Percentiles rank a stretch among this genome's conserved stretches.
These are phyloP conservation scores for Phytopythium boreale DNA, from an alignment of 352 stramenopile genomes.

Conservation along the genomic window DNA sequence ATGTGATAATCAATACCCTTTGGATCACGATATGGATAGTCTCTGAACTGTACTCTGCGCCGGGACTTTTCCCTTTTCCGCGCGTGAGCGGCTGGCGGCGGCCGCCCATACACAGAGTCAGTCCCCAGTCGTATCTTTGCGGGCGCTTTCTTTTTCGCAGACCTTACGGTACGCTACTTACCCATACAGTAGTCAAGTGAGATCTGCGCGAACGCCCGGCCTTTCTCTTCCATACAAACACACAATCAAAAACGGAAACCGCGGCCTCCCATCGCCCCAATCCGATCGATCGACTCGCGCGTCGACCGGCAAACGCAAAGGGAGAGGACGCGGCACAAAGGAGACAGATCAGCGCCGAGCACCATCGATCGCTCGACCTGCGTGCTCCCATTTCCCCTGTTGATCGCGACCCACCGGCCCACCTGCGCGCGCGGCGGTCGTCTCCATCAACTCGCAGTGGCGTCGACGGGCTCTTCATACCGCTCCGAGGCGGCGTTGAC, in stretches of 20 bases:
- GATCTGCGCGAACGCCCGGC: not conserved
- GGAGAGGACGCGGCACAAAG: not conserved
- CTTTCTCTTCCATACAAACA: slow-evolving; percentile 1
- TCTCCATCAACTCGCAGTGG: not conserved
- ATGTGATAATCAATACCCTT: not conserved
- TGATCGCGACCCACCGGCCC: not conserved
- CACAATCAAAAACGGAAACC: not conserved
- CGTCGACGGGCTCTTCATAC: not conserved
- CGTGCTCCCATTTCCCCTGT: too few species aligned
- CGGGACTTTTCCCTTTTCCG: too few species aligned
- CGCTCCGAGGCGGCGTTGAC: not conserved
- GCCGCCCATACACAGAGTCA: not conserved
- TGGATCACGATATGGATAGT: not conserved
- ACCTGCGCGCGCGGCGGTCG: not conserved
- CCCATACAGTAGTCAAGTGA: not conserved
- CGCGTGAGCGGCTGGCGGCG: too few species aligned
- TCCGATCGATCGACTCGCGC: not conserved
- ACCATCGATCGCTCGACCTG: not conserved
- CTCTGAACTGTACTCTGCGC: not conserved
- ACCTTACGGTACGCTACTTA: not conserved
- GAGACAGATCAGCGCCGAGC: slow-evolving; percentile 1
- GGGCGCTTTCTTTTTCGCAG: slow-evolving; percentile 3
- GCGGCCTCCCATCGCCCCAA: too few species aligned
- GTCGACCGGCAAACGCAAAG: not conserved
- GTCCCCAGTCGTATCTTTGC: slow-evolving; percentile 3